A percentile compares a stretch with the other conserved stretches of the same genome.
phyloP scores from a whole-genome alignment of 2,329 filamentous ascomycete genomes.

The Microascus cirrosus region DNA sequence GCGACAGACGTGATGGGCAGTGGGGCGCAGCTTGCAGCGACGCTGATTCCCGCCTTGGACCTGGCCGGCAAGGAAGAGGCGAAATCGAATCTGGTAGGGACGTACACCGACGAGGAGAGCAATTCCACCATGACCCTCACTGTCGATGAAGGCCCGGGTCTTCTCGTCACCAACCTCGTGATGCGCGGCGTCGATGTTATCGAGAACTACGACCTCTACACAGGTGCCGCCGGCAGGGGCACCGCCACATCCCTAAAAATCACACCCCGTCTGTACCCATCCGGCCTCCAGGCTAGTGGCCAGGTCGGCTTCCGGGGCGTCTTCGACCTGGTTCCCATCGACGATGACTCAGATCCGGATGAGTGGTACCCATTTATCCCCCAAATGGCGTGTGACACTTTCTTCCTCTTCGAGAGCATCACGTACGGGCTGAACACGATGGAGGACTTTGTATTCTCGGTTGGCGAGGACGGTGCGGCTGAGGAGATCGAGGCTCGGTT shows the following conservation, averaged over 20 bases:
- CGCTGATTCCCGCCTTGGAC: conserved; percentile 28
- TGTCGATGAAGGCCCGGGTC: conserved; percentile 24
- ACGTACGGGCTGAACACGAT: conserved; percentile 2
- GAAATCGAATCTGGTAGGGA: conserved; percentile 18
- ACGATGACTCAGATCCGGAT: background rate
- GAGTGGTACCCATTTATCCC: background rate
- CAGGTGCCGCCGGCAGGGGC: conserved; percentile 9
- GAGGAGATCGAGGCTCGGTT: background rate
- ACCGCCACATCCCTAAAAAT: no score
- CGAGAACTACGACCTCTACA: conserved; percentile 18
- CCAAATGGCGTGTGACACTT: background rate
- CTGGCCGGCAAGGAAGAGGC: conserved; percentile 26
- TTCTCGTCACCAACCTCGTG: conserved; percentile 24
- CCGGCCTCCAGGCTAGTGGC: conserved; percentile 11
- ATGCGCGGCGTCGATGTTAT: conserved; percentile 28
- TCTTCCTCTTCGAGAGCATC: background rate
- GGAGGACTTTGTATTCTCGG: background rate
- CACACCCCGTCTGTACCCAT: conserved; percentile 18
- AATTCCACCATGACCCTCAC: conserved; percentile 27
- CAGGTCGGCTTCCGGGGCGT: conserved; percentile 20
- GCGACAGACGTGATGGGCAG: conserved; percentile 12
- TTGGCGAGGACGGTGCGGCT: background rate
- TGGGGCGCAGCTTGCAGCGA: conserved; percentile 15
- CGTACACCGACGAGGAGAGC: conserved; percentile 21
- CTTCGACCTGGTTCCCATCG: conserved; percentile 10